Percentiles rank a stretch among this genome's conserved stretches.
These are phyloP conservation scores for Canavalia gladiata DNA, from an alignment of 306 rosid species.

Conservation along the genomic window DNA sequence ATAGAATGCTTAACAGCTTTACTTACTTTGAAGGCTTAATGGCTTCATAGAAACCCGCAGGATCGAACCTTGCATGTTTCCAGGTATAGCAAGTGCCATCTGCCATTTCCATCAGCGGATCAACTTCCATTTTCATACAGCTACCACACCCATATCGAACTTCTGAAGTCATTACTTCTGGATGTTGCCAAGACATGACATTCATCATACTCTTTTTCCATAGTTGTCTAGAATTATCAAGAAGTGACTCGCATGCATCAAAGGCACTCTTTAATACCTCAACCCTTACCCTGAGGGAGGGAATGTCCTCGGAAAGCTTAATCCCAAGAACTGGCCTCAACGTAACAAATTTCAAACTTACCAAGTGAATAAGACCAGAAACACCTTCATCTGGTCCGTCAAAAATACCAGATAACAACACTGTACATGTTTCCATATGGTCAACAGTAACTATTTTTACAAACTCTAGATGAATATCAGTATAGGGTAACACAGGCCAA, in stretches of 20 bases:
- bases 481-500: constrained; percentile 83
- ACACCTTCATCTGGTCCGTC: constrained; percentile 92
- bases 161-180: constrained; percentile 82
- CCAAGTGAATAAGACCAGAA: constrained; percentile 84
- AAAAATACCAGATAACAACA: constrained; percentile 78
- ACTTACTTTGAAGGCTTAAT: constrained; percentile 95
- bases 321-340: constrained; percentile 70
- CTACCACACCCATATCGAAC: constrained; percentile 67
- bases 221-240: constrained; percentile 73
- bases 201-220: constrained; percentile 96
- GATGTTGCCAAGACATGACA: constrained; percentile 89
- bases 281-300: constrained; percentile 77
- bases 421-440: constrained; percentile 54
- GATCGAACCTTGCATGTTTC: constrained; percentile 70
- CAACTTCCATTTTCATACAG: constrained; percentile 62
- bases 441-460: constrained; percentile 52
- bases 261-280: constrained; percentile 74
- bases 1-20: constrained; percentile 52
- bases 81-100: constrained; percentile 46
- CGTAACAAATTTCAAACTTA: constrained; percentile 76
- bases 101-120: constrained; percentile 52
- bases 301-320: constrained; percentile 55
- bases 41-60: constrained; percentile 87
- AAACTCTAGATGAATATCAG: constrained; percentile 75
- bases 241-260: constrained; percentile 80